A percentile compares a stretch with the other conserved stretches of the same genome.
Conservation (phyloP, 805 yeast species). For the Spathaspora gorwiae region DNA sequence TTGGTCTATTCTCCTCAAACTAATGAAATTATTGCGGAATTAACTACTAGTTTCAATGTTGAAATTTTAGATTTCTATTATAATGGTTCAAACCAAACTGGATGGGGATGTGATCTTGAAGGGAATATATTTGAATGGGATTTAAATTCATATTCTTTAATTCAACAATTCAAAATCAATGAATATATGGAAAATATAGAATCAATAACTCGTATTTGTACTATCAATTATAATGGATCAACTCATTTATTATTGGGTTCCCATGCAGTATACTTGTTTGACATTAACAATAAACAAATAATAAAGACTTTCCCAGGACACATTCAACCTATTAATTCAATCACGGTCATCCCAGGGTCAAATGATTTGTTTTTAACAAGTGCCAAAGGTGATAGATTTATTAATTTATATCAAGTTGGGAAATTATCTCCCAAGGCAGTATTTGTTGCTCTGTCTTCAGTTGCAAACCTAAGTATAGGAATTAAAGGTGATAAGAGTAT, state of each 20-base stretch:
- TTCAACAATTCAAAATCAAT: conserved; percentile 39
- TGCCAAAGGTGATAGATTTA: conserved; percentile 77
- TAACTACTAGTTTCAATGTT: conserved; percentile 42
- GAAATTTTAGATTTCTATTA: conserved; percentile 50
- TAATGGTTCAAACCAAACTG: conserved; percentile 37
- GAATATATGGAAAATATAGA: conserved; percentile 33
- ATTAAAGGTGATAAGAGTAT: conserved; percentile 26
- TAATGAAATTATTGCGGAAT: conserved; percentile 50
- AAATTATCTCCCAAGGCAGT: conserved; percentile 42
- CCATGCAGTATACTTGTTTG: conserved; percentile 56
- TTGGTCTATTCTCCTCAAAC: conserved; percentile 65
- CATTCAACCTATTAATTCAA: conserved; percentile 57
- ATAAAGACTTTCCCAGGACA: conserved; percentile 69
- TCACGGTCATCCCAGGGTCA: conserved; percentile 32
- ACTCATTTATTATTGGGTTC: conserved; percentile 59
- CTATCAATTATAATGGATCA: conserved; percentile 24
- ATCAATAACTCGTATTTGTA: conserved; percentile 25
- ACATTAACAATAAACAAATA: conserved; percentile 33
- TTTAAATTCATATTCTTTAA: conserved; percentile 36
- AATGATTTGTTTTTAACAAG: conserved; percentile 56
- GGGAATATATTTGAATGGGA: conserved; percentile 66
- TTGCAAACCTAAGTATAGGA: conserved; percentile 41
- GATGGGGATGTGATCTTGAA: conserved; percentile 56
- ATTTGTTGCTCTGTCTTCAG: conserved; percentile 66
- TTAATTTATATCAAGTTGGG: conserved; percentile 60